These are phyloP conservation scores for Diversispora epigaea DNA, from an alignment of 192 early-diverging fungal species.

Conservation along the genomic window DNA sequence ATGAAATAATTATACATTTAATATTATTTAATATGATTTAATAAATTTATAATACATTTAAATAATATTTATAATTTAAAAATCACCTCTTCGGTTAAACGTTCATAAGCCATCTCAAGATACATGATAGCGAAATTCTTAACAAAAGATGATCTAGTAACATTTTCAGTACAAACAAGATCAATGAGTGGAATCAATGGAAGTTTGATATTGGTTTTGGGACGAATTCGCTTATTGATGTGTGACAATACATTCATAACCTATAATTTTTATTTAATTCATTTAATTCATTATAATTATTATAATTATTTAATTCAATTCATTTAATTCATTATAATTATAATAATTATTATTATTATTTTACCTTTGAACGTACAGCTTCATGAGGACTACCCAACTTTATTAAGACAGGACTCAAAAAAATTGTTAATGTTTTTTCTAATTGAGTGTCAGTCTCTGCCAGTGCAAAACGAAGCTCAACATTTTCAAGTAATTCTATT, in stretches of 20 bases:
- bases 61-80: too few species aligned
- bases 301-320: too few species aligned
- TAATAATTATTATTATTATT: background rate
- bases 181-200: slow-evolving; percentile 64
- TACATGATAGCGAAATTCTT: slow-evolving; percentile 85
- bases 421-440: slow-evolving; percentile 57
- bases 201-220: slow-evolving; percentile 56
- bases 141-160: slow-evolving; percentile 49
- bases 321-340: background rate
- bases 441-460: slow-evolving; percentile 66
- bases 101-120: slow-evolving; percentile 72
- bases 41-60: slow-evolving; percentile 19
- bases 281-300: background rate
- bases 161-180: slow-evolving; percentile 51
- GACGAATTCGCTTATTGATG: slow-evolving; percentile 80
- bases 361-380: slow-evolving; percentile 47
- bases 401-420: slow-evolving; percentile 67
- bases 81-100: slow-evolving; percentile 46
- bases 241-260: slow-evolving; percentile 78
- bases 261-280: slow-evolving; percentile 37
- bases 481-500: slow-evolving; percentile 63
- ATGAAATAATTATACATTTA: background rate
- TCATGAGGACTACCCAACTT: slow-evolving; percentile 61
- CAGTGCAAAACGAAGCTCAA: slow-evolving; percentile 74
- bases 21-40: background rate